Base-by-base conservation (phyloP, 1,139 yeast species). In the Candida sp. region DNA sequence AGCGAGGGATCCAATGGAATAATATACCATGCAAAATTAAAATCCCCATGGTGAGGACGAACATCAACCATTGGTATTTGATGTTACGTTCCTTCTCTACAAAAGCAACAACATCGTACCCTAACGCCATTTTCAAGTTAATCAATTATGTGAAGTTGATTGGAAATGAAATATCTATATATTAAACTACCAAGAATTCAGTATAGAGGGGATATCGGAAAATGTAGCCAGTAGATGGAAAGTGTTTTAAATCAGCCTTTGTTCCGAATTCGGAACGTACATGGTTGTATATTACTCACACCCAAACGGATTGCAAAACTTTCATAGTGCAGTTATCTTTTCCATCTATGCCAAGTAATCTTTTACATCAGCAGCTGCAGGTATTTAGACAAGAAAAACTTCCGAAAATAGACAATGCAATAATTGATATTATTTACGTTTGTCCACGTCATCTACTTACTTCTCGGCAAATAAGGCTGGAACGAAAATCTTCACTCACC, bases 1-100 rank as follows among this genome's bases (percentile, higher is more conserved):
- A 52, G 32, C 54, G 37, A 5, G 78, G 78, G 5, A 71, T 55
- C 75, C 77, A 72, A 43, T 68, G 63, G 52, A 73, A 71, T 1
- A 73, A 29, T 4, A 70, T 7, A 5, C 80, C 81, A 57, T 75
- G 74, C 4, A 61, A 15, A 0, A 59, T 45, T n/a, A 74, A 54
- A 1, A 61, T 44, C 1, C 55, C 12, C 3, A 72, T 33, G 2
- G 64, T 54, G 4, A 68, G 25, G 0, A 57, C 61, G 44, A 66
- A 66, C 5, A 63, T 51, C 23, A 67, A 47, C 70, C 77, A 70
- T 38, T 64, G 66, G 46, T 49, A 72, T 43, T 53, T 58, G 40
- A 45, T 50, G 47, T 64, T 71, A 41, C 77, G 53, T 0, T 57
- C 52, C 29, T 41, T 50, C 49, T 74, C 79, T 12, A 63, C 70